Evolutionary conservation across 495 filamentous ascomycete species (phyloP).

Genomic region (Pseudotulostoma volvatum): DNA sequence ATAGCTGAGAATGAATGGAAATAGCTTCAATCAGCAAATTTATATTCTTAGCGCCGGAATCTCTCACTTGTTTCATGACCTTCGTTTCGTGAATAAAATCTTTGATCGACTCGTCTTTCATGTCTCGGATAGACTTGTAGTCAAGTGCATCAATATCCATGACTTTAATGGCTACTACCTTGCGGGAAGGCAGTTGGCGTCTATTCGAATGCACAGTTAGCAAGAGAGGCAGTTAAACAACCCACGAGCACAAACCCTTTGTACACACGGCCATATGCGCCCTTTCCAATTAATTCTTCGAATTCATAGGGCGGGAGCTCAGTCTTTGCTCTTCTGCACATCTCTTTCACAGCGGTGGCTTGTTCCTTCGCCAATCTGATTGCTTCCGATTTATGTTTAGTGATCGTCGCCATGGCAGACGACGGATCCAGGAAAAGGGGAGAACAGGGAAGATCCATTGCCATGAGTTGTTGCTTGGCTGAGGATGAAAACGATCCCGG

Average conservation of each 20-base stretch:
- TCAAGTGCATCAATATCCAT: conserved; percentile 87
- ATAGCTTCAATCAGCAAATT: conserved; percentile 80
- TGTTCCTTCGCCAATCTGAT: conserved; percentile 35
- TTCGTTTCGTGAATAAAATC: conserved; percentile 82
- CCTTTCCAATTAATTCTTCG: conserved; percentile 84
- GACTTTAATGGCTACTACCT: conserved; percentile 82
- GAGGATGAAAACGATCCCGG: no score
- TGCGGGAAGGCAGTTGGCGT: conserved; percentile 35
- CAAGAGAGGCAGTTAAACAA: background rate
- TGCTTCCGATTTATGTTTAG: conserved; percentile 31
- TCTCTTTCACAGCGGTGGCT: conserved; percentile 29
- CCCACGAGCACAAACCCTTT: conserved; percentile 40
- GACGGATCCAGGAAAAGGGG: conserved; percentile 28
- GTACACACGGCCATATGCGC: conserved; percentile 89
- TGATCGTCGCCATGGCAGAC: conserved; percentile 31
- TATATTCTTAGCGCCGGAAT: conserved; percentile 74
- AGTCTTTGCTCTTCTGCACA: conserved; percentile 30
- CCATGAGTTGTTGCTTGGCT: conserved; percentile 1
- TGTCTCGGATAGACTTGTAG: conserved; percentile 45
- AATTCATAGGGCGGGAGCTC: conserved; percentile 53
- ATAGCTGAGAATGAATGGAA: conserved; percentile 72
- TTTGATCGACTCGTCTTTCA: conserved; percentile 64
- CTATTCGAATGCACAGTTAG: background rate
- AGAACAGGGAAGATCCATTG: conserved; percentile 17
- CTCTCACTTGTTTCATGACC: conserved; percentile 68